phyloP scores from a whole-genome alignment of 2,329 filamentous ascomycete genomes.

The Lachnellula arida region DNA sequence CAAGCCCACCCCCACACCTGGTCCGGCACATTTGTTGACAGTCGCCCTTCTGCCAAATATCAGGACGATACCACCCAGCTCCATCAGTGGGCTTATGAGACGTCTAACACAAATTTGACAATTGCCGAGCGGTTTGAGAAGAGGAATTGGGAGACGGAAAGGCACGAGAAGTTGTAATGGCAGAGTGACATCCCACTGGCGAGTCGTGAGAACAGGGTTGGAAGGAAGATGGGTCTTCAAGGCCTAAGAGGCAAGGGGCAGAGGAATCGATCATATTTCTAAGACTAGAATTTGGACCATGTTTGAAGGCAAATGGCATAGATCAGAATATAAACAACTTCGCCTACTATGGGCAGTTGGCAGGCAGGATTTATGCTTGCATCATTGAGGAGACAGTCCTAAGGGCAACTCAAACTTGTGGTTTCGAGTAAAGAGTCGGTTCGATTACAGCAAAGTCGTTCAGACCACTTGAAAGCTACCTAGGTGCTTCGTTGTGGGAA shows the following conservation, averaged over 20 bases:
- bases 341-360: too few relatives aligned
- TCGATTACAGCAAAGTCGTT: too few relatives aligned
- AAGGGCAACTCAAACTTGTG: too few relatives aligned
- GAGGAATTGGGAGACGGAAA: neutral
- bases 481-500: too few relatives aligned
- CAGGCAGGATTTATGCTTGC: too few relatives aligned
- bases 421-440: too few relatives aligned
- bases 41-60: neutral
- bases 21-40: neutral
- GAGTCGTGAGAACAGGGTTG: too few relatives aligned
- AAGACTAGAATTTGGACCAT: too few relatives aligned
- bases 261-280: neutral
- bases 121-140: neutral
- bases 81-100: neutral
- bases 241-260: neutral
- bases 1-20: neutral
- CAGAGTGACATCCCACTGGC: neutral
- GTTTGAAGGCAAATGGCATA: too few relatives aligned
- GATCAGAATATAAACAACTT: too few relatives aligned
- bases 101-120: neutral
- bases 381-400: too few relatives aligned
- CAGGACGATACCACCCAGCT: neutral
- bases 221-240: neutral
- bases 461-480: too few relatives aligned
- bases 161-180: neutral